Base-by-base conservation (phyloP, 148 eudicot genomes). In the Oxyria digyna region DNA sequence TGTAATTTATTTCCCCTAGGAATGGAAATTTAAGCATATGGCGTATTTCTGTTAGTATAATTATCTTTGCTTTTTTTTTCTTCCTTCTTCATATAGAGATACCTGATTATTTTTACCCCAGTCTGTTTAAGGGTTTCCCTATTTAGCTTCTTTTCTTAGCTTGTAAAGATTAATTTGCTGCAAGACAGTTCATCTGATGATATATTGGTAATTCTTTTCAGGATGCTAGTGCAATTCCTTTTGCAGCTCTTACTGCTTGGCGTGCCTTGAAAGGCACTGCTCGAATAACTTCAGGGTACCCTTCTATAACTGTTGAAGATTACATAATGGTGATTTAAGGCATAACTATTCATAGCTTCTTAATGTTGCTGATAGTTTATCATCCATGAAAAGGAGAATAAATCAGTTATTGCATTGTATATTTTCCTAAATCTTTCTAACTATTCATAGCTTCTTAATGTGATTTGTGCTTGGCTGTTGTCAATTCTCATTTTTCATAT, bases 161-260 rank as follows among this genome's bases (percentile, higher is more conserved):
- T 59, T 59, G 12, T 3, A 24, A 55, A 27, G 33, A 26, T 26
- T 24, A 24, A 31, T 27, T 29, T 59, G 65, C 3, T 32, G 9
- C 20, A 59, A 29, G 35, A 38, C 37, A 4, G 37, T 38, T 59
- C 65, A 59, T 27, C 65, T 59, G 20, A 59, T 15, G 8, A 59
- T 5, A 27, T 3, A 27, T 15, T 59, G 37, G 38, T 46, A 37
- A 23, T 23, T 52, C 33, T 62, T 63, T 72, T 80, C 87, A 94
- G 99, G 96, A 93, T 74, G 91, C 96, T 62, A 82, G 91, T 77
- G 95, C 86, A 5, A 89, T 93, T 71, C 96, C 98, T 72, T 93
- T 93, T 81, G 96, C 96, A 79, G 91, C 98, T 21, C 82, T 93
- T 81, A 89, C 98, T 73, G 98, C 98, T 78, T 93, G 98, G 98